Evolutionary conservation across 2,329 filamentous ascomycete genomes (phyloP), one percentile per base, ranked within the genome.

Genomic region (Diaporthe velutina): DNA sequence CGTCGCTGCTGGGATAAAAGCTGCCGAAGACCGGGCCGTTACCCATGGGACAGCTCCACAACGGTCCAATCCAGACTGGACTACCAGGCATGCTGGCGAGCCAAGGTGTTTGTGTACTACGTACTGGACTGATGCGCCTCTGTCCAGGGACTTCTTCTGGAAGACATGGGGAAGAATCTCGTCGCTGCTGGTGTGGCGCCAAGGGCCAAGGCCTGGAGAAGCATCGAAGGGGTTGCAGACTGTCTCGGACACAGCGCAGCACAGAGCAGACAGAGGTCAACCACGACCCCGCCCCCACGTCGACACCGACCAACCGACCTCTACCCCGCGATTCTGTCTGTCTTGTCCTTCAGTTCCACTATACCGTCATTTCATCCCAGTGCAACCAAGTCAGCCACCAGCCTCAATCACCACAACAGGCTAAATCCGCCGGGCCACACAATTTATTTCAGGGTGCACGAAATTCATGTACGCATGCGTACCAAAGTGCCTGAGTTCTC

Each of bases 21-120:
- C 40, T 67, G 74, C 74, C 74, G 74, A 75, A 50, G 38, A 67
- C 42, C 66, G 74, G 74, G 25, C 74, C 50, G 48, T 66, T 40
- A 42, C 25, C 66, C 71, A n/a, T 68, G 73, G 60, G 33, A 30
- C 25, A 38, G 55, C 61, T 50, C 67, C 73, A 74, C 73, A 30
- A 66, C 64, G 10, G 33, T 38, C n/a, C 64, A 54, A 40, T 52
- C 61, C 38, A 52, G 40, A 19, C 42, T 30, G 30, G 10, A 30
- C 28, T 50, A n/a, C 13, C 12, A 50, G 7, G 40, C n/a, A 17
- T 10, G 6, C 52, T 30, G n/a, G n/a, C 40, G 40, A 19, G 19
- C 7, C 42, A 17, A 48, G 7, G 15, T 38, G 6, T 10, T 28
- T 2, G 7, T 61, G 38, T 45, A 28, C n/a, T 22, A 25, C 28